Base-by-base conservation (phyloP, 306 rosid species). In the Betula pendula region DNA sequence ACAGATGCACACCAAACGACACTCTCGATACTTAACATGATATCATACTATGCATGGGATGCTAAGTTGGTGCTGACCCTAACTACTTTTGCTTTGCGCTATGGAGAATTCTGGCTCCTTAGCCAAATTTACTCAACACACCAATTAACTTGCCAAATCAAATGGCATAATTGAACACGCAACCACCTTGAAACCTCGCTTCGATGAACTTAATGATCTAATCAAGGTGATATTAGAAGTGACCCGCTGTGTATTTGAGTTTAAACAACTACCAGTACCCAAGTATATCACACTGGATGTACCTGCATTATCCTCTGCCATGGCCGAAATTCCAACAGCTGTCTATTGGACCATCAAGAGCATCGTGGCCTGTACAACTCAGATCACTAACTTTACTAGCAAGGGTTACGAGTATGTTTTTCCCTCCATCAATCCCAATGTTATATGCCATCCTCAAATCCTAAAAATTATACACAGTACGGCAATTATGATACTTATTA, bases 91-190 rank as follows among this genome's bases (percentile, higher is more conserved):
- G 82, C 88, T 51, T 53, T 82, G 12, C 75, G 29, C 58, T 82
- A 80, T 5, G 88, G 87, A 14, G 87, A 84, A 62, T 87, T 84
- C 76, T 84, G 83, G 87, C 83, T 84, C 20, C 90, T 87, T n/a
- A 83, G 85, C 9, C 77, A 87, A 47, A 77, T 80, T 71, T 79
- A 87, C 58, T 71, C 78, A 2, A 69, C 85, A 47, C 77, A 87
- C 73, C 79, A 72, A 40, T 87, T 82, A 72, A 40, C 88, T 84
- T 27, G 88, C 85, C 43, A 82, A 82, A n/a, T n/a, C n/a, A n/a
- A n/a, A n/a, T n/a, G n/a, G n/a, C n/a, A n/a, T n/a, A n/a, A n/a
- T n/a, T 84, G 85, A 79, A 70, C 86, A 84, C 22, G 48, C 76
- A 3, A 49, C 17, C 62, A 8, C 72, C 0, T 40, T 84, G 49